Conservation (phyloP, 106 monocot genomes). For the Acorus calamus region DNA sequence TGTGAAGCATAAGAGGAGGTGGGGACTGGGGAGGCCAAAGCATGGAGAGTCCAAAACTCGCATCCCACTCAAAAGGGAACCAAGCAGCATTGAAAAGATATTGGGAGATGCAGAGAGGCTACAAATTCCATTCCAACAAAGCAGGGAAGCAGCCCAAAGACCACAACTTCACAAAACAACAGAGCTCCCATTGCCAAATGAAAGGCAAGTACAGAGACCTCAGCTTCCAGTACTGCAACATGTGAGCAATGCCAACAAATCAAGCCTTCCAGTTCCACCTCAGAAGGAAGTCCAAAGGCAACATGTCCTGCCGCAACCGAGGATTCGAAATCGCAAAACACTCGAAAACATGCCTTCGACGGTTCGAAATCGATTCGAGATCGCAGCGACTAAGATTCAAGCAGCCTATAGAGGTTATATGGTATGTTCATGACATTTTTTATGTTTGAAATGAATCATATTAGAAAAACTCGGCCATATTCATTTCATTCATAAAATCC, state of each 20-base stretch:
- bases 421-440: constrained; percentile 23
- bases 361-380: neutral
- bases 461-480: neutral
- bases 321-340: constrained; percentile 13
- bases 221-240: too few relatives aligned
- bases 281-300: neutral
- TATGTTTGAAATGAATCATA: neutral
- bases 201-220: neutral
- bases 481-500: neutral
- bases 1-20: constrained; percentile 46
- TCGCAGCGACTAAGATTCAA: constrained; percentile 67
- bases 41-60: constrained; percentile 41
- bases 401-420: constrained; percentile 65
- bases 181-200: neutral
- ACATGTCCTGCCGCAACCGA: constrained; percentile 5
- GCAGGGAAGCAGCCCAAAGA: neutral
- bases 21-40: constrained; percentile 28
- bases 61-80: constrained; percentile 43
- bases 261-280: too few relatives aligned
- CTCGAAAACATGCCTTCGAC: constrained; percentile 6
- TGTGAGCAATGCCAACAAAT: too few relatives aligned
- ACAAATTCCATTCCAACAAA: neutral
- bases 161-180: neutral
- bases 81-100: constrained; percentile 87
- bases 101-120: constrained; percentile 55